phyloP scores from a whole-genome alignment of 2,329 filamentous ascomycete genomes.

The Ascochyta pisi region DNA sequence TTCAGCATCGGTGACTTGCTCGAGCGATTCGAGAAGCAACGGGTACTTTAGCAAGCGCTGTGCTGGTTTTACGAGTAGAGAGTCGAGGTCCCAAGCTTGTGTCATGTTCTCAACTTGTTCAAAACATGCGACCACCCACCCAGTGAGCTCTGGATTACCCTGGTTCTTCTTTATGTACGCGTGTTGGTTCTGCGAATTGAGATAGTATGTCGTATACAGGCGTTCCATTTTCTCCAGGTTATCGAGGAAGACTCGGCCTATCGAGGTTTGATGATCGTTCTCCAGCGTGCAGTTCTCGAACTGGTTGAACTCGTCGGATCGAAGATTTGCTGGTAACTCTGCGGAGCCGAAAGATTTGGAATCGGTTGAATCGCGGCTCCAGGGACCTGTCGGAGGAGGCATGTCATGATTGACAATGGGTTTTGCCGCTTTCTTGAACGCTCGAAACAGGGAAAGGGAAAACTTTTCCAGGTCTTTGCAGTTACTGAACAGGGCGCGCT shows the following conservation, averaged over 20 bases:
- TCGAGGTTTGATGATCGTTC: constrained; percentile 64
- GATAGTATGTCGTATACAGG: constrained; percentile 69
- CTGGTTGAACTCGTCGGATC: constrained; percentile 34
- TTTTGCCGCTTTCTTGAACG: constrained; percentile 81
- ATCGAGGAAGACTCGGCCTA: constrained; percentile 65
- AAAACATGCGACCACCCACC: constrained; percentile 94
- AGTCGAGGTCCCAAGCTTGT: constrained; percentile 92
- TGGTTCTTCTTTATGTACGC: constrained; percentile 65
- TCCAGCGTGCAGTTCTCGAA: constrained; percentile 47
- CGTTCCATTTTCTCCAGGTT: constrained; percentile 67
- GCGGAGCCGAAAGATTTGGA: constrained; percentile 22
- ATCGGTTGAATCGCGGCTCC: constrained; percentile 34
- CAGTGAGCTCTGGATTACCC: constrained; percentile 63
- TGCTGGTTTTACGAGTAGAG: constrained; percentile 95
- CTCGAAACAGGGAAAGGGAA: constrained; percentile 76
- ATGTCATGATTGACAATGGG: constrained; percentile 70
- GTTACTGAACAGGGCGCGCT: constrained; percentile 91
- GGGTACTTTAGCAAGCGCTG: constrained; percentile 95
- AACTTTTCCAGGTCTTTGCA: constrained; percentile 90
- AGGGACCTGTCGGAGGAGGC: constrained; percentile 33
- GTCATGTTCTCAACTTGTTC: constrained; percentile 92
- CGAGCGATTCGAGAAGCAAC: constrained; percentile 78
- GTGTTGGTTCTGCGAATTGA: constrained; percentile 70
- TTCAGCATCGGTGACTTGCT: constrained; percentile 78
- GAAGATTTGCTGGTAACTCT: constrained; percentile 26